Conservation (phyloP, 345 rosid genomes). For the Geranium rotundifolium region DNA sequence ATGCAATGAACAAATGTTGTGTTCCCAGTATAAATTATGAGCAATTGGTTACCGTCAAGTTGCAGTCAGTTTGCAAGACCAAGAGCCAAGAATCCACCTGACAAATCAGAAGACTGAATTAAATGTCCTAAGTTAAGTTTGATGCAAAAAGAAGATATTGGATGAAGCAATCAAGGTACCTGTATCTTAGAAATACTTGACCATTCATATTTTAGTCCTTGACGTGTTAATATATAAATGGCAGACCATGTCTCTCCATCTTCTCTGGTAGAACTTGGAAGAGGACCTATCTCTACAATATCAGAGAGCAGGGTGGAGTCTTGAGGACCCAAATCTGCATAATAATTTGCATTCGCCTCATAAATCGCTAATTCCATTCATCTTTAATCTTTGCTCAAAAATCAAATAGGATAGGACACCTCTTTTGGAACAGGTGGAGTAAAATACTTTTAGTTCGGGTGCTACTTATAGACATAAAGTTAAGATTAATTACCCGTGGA, state of each 20-base stretch:
- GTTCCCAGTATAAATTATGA: background rate
- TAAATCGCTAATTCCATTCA: too few species aligned
- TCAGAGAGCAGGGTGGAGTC: constrained; percentile 80
- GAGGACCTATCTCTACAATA: constrained; percentile 59
- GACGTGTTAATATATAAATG: constrained; percentile 60
- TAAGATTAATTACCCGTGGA: constrained; percentile 48
- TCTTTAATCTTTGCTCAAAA: too few species aligned
- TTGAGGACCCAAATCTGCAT: constrained; percentile 89
- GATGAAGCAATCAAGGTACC: constrained; percentile 20
- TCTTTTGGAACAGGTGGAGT: too few species aligned
- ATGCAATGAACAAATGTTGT: too few species aligned
- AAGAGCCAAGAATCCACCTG: constrained; percentile 77
- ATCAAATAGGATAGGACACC: too few species aligned
- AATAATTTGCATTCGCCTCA: background rate
- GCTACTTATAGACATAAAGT: background rate
- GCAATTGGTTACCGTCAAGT: constrained; percentile 32
- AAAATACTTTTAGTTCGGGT: background rate
- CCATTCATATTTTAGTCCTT: constrained; percentile 78
- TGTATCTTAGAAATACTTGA: constrained; percentile 59
- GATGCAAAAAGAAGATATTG: too few species aligned
- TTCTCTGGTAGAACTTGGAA: constrained; percentile 61
- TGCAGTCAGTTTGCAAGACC: constrained; percentile 42
- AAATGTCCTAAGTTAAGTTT: too few species aligned
- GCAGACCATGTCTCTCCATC: constrained; percentile 43
- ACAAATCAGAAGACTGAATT: background rate